Evolutionary conservation across 306 rosid genomes (phyloP).

Genomic region (Lagenaria siceraria): DNA sequence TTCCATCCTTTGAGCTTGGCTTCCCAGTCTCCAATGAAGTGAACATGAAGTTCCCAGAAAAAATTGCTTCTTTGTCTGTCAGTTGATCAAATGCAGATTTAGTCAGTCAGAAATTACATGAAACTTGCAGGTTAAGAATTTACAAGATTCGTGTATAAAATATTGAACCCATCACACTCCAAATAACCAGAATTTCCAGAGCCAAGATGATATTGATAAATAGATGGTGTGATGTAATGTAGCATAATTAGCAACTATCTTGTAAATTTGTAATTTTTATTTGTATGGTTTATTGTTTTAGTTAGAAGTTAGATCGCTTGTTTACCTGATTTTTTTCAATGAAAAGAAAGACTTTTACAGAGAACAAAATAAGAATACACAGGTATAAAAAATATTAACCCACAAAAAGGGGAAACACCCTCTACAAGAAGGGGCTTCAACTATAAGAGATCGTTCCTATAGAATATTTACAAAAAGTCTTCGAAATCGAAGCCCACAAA

Average conservation of each 20-base stretch:
- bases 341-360: no score
- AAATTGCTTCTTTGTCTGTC: slow-evolving; percentile 74
- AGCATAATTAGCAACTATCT: neutral
- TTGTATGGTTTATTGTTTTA: neutral
- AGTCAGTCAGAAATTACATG: slow-evolving; percentile 13
- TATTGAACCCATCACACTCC: neutral
- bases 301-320: neutral
- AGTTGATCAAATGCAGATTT: slow-evolving; percentile 19
- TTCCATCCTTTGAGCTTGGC: slow-evolving; percentile 10
- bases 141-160: neutral
- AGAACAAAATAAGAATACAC: no score
- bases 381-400: no score
- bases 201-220: neutral
- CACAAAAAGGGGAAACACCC: no score
- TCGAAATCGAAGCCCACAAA: no score
- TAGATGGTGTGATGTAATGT: neutral
- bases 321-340: no score
- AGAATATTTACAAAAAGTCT: no score
- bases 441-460: no score
- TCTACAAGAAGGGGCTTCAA: no score
- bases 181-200: neutral
- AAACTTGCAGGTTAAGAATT: neutral
- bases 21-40: slow-evolving; percentile 41
- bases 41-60: slow-evolving; percentile 73
- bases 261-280: neutral